Evolutionary conservation across 257 asterid genomes (phyloP).

Genomic region (Scutellaria baicalensis): DNA sequence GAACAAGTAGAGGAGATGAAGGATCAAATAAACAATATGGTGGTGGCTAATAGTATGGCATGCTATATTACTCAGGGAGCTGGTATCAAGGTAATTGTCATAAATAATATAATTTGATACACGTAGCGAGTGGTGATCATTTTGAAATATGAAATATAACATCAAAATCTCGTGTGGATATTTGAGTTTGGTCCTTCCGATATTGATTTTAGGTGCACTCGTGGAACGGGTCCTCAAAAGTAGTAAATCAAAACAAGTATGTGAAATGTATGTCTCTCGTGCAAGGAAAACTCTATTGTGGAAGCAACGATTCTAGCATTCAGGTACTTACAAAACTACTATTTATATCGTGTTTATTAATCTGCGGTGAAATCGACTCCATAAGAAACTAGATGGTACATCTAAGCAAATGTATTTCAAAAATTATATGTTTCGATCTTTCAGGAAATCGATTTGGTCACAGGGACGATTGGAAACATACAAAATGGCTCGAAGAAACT

Average conservation of each 20-base stretch:
- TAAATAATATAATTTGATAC: too few species aligned
- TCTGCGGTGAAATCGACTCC: too few species aligned
- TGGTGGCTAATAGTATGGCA: conserved; percentile 52
- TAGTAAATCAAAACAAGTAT: conserved; percentile 53
- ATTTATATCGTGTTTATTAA: too few species aligned
- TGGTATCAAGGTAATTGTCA: conserved; percentile 77
- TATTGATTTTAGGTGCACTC: conserved; percentile 42
- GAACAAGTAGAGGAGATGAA: conserved; percentile 74
- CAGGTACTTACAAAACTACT: conserved; percentile 41
- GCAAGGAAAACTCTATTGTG: conserved; percentile 70
- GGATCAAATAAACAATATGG: conserved; percentile 57
- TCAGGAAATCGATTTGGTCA: conserved; percentile 75
- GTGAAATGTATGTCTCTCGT: conserved; percentile 55
- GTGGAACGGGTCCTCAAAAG: conserved; percentile 60
- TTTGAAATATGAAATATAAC: too few species aligned
- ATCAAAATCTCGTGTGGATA: too few species aligned
- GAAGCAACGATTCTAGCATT: conserved; percentile 74
- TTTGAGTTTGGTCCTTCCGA: too few species aligned
- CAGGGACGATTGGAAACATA: conserved; percentile 53
- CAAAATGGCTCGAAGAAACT: conserved; percentile 69
- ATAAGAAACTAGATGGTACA: too few species aligned
- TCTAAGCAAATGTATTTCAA: too few species aligned
- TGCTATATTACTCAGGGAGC: conserved; percentile 83
- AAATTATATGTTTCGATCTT: neutral
- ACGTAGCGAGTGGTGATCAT: too few species aligned